Evolutionary conservation across 345 rosid species (phyloP), one percentile per base, ranked within the genome.

Genomic region (Arabidopsis arenosa): DNA sequence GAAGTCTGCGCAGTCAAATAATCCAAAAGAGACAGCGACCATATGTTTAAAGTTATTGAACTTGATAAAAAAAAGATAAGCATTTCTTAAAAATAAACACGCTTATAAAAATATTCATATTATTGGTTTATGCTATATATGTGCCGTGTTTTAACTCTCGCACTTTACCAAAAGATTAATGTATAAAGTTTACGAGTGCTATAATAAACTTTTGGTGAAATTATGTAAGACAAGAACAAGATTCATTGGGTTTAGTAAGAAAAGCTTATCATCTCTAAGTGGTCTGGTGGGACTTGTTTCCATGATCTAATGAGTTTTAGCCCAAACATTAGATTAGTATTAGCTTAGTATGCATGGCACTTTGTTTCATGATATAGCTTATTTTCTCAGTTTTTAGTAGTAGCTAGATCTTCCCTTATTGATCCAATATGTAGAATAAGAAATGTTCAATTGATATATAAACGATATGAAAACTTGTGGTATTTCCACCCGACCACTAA

Each of bases 21-120:
- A 13, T 60, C 68, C 18, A 66, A 66, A 74, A 44, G 21, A 47
- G 78, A 75, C 78, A 21, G 60, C 51, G 33, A 37, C 71, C 57
- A 33, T 47, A 47, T 15, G 35, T 35, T n/a, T 5, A 39, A 39
- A 41, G 21, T 36, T 36, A 59, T 36, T 17, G 12, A 12, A 37
- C 45, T 17, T 17, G 5, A 37, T 36, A 17, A 51, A 51, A 51
- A 28, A 32, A 52, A 30, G 6, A 51, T 11, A 51, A 21, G 1
- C 36, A 4, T 5, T 33, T 33, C 6, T 5, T 1, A 1, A 1
- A 23, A 37, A 37, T 5, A 39, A 39, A 39, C 10, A 39, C 1
- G 3, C 8, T 36, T 36, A 39, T 56, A n/a, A 54, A 30, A 48
- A 2, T 9, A 6, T n/a, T 45, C 9, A 18, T 45, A n/a, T 6